A percentile compares a stretch with the other conserved stretches of the same genome.
These are phyloP conservation scores for Alternaria triticina DNA, from an alignment of 2,329 filamentous ascomycete species.

Conservation along the genomic window DNA sequence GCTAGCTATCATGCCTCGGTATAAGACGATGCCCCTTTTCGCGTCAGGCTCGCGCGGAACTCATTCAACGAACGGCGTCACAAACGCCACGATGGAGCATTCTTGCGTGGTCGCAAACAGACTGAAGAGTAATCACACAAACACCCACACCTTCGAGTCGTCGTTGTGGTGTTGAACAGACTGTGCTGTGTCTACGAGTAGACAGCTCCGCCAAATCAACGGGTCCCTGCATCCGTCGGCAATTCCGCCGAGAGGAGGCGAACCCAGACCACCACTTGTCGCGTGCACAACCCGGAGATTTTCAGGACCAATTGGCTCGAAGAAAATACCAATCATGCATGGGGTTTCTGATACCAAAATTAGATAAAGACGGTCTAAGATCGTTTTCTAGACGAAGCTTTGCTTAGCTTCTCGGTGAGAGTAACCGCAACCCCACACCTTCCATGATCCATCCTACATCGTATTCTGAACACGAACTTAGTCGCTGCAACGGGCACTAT, in stretches of 20 bases:
- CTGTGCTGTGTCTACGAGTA: background rate
- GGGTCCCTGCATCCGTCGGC: background rate
- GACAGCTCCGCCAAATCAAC: background rate
- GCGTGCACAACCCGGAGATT: background rate
- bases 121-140: accelerated
- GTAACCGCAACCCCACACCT: background rate
- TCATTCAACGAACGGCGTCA: background rate
- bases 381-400: background rate
- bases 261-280: background rate
- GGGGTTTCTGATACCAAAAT: background rate
- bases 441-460: background rate
- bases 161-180: background rate
- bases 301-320: background rate
- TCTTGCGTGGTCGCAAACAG: background rate
- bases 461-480: background rate
- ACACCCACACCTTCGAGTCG: background rate
- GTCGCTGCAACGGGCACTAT: background rate
- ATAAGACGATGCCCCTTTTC: background rate
- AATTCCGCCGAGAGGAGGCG: background rate
- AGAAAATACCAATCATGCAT: background rate
- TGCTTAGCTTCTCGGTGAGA: background rate
- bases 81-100: background rate
- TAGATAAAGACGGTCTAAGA: background rate
- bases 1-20: background rate
- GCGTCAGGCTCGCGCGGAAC: background rate